These are phyloP conservation scores for Pythium sp. DNA, from an alignment of 352 stramenopile genomes.

Conservation along the genomic window DNA sequence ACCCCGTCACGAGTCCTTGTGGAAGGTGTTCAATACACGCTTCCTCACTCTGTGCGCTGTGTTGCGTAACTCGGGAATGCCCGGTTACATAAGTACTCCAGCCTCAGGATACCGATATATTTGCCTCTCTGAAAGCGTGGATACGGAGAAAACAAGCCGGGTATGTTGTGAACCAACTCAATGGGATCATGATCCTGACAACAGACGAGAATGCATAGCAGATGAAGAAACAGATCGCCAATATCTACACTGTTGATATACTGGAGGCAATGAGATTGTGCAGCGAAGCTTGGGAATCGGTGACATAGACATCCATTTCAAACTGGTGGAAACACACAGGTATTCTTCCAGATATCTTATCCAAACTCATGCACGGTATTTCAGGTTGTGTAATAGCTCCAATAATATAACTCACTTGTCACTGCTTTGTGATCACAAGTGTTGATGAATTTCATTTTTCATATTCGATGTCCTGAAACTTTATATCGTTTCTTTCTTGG, in stretches of 20 bases:
- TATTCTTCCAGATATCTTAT: slow-evolving; percentile 8
- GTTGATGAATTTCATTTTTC: slow-evolving; percentile 7
- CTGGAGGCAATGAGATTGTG: slow-evolving; percentile 4
- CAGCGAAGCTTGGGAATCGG: slow-evolving; percentile 8
- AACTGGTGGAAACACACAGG: slow-evolving; percentile 7
- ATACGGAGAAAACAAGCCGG: slow-evolving; percentile 5
- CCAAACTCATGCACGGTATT: slow-evolving; percentile 7
- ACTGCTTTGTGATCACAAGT: slow-evolving; percentile 6
- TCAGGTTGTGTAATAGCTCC: slow-evolving; percentile 7
- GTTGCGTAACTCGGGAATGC: too few species aligned
- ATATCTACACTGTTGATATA: slow-evolving; percentile 8
- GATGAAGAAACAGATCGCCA: slow-evolving; percentile 8
- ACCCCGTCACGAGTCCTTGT: too few species aligned
- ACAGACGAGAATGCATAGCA: slow-evolving; percentile 5
- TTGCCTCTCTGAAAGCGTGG: slow-evolving; percentile 4
- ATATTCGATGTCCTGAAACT: slow-evolving; percentile 1
- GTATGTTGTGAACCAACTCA: slow-evolving; percentile 7
- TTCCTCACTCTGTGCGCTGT: too few species aligned
- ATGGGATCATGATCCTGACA: slow-evolving; percentile 1
- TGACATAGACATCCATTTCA: slow-evolving; percentile 2
- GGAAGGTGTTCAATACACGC: too few species aligned
- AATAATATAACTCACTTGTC: background rate
- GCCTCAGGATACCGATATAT: slow-evolving; percentile 2
- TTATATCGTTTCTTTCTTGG: slow-evolving; percentile 9
- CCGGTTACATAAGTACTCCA: too few species aligned